Conservation (phyloP, 257 asterid species). For the Solanum sitiens region DNA sequence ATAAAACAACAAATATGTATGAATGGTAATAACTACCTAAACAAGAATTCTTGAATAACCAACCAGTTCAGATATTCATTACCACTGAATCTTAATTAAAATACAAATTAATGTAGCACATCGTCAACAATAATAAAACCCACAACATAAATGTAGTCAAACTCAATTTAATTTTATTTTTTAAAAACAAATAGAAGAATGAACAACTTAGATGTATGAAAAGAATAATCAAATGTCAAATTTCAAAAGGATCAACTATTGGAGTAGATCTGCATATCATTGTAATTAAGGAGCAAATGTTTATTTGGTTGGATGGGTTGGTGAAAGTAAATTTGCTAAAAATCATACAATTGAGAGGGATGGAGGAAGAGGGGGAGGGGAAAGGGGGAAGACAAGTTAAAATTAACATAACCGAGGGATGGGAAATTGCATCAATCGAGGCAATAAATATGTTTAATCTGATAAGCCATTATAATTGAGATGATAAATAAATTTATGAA, state of each 20-base stretch:
- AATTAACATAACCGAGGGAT: no score
- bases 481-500: not conserved
- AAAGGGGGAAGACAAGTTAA: not conserved
- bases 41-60: not conserved
- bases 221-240: not conserved
- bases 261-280: not conserved
- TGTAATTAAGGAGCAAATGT: not conserved
- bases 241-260: not conserved
- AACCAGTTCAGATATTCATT: no score
- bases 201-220: not conserved
- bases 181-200: no score
- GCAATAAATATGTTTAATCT: not conserved
- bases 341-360: not conserved
- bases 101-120: not conserved
- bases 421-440: not conserved
- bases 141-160: no score
- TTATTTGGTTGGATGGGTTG: not conserved
- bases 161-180: no score
- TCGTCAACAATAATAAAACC: not conserved
- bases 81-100: not conserved
- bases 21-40: not conserved
- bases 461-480: not conserved
- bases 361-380: not conserved
- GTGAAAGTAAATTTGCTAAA: not conserved
- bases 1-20: not conserved